phyloP scores from a whole-genome alignment of 2,329 filamentous ascomycete genomes.

The Fusarium lyarnte region DNA sequence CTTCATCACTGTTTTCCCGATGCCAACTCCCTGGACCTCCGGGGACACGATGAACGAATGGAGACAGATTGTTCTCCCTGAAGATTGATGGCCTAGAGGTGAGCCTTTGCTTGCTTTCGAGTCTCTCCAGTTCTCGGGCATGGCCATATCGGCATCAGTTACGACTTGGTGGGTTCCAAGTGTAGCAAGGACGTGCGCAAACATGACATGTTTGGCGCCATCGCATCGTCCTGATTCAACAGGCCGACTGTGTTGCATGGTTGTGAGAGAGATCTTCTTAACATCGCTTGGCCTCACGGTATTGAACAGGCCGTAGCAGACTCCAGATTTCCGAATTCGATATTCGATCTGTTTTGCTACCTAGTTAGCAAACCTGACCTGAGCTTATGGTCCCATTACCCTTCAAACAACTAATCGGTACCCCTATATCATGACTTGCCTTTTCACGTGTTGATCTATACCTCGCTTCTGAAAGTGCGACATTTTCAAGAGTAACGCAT shows the following conservation, averaged over 20 bases:
- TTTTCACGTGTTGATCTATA: conserved; percentile 64
- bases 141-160: conserved; percentile 80
- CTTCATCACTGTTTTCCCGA: conserved; percentile 78
- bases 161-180: conserved; percentile 71
- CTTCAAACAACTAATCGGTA: not conserved
- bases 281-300: conserved; percentile 61
- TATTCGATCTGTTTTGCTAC: conserved; percentile 43
- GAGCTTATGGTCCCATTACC: not conserved
- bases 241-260: conserved; percentile 58
- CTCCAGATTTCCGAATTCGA: conserved; percentile 51
- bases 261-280: conserved; percentile 61
- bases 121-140: conserved; percentile 73
- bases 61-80: conserved; percentile 78
- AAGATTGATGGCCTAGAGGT: conserved; percentile 74
- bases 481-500: conserved; percentile 64
- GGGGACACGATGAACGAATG: conserved; percentile 86
- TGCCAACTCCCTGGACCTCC: conserved; percentile 75
- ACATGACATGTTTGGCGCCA: conserved; percentile 62
- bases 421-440: conserved; percentile 48
- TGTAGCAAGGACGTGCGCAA: conserved; percentile 83
- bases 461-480: conserved; percentile 60
- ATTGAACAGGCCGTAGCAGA: conserved; percentile 84
- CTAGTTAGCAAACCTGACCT: not conserved
- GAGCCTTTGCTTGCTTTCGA: conserved; percentile 53
- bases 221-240: conserved; percentile 61